Conservation (phyloP, 331 rosid species). For the Ulmus americana region DNA sequence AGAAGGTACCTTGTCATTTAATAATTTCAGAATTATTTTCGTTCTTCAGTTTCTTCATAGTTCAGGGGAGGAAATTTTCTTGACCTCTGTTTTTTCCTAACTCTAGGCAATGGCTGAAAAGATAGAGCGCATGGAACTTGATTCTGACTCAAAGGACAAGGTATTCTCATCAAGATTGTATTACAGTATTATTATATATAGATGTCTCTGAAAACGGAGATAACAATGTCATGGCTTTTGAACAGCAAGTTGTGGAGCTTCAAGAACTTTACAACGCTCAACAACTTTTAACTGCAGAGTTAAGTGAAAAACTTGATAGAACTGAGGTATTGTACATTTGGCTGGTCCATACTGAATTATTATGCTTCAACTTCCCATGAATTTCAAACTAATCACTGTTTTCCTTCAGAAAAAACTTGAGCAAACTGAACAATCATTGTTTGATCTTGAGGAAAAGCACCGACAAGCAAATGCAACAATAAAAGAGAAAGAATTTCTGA, state of each 20-base stretch:
- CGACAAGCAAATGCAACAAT: constrained; percentile 90
- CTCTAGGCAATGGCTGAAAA: constrained; percentile 91
- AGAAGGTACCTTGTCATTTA: constrained; percentile 57
- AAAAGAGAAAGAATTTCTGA: constrained; percentile 87
- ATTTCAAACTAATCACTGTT: constrained; percentile 12
- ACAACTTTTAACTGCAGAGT: constrained; percentile 68
- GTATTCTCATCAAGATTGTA: constrained; percentile 32
- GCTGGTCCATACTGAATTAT: background rate
- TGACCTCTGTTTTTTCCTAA: constrained; percentile 11
- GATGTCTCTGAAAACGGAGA: constrained; percentile 20
- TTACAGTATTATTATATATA: constrained; percentile 18
- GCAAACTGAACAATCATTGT: constrained; percentile 69
- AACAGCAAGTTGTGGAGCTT: constrained; percentile 83
- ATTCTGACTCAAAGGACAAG: constrained; percentile 91
- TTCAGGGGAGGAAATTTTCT: constrained; percentile 6
- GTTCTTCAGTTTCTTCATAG: constrained; percentile 1
- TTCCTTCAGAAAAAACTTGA: constrained; percentile 67
- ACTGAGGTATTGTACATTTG: constrained; percentile 57
- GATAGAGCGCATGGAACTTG: constrained; percentile 94
- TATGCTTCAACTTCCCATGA: constrained; percentile 14
- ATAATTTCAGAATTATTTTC: background rate
- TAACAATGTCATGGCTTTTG: constrained; percentile 20
- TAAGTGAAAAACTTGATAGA: constrained; percentile 74
- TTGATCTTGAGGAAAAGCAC: constrained; percentile 89
- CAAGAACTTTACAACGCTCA: constrained; percentile 85